These are phyloP conservation scores for Prinsepia uniflora DNA, from an alignment of 306 rosid genomes.

Conservation along the genomic window DNA sequence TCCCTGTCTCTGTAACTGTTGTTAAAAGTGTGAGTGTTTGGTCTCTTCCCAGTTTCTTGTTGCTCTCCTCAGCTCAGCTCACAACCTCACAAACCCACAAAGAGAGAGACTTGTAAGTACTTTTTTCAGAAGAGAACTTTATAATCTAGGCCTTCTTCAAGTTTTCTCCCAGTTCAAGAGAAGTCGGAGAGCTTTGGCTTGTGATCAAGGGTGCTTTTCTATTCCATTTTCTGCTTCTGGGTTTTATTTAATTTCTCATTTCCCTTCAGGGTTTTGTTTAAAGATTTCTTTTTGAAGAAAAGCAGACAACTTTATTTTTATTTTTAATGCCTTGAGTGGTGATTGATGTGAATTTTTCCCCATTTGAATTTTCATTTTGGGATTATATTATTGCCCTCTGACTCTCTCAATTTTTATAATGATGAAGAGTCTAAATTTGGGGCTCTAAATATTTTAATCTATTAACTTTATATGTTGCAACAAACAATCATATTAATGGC, in stretches of 20 bases:
- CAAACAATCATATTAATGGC: slow-evolving; percentile 1
- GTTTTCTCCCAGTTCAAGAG: slow-evolving; percentile 18
- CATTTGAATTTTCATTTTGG: neutral
- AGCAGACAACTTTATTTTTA: neutral
- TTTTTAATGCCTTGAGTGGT: neutral
- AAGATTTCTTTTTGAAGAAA: neutral
- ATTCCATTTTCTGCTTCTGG: slow-evolving; percentile 15
- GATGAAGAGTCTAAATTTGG: slow-evolving; percentile 1
- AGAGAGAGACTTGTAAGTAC: slow-evolving; percentile 8
- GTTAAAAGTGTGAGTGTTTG: neutral
- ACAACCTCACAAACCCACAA: neutral
- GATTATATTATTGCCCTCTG: slow-evolving; percentile 11
- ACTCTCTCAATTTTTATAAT: slow-evolving; percentile 6
- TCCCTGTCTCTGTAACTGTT: slow-evolving; percentile 11
- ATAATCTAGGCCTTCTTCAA: slow-evolving; percentile 15
- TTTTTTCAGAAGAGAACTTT: neutral
- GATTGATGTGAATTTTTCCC: slow-evolving; percentile 4
- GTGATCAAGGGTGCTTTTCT: slow-evolving; percentile 8
- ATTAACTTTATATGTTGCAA: neutral
- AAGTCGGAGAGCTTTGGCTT: slow-evolving; percentile 6
- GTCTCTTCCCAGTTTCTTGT: neutral
- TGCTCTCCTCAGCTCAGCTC: slow-evolving; percentile 8
- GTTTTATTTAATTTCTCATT: neutral
- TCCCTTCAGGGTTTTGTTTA: slow-evolving; percentile 11
- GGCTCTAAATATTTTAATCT: slow-evolving; percentile 6